A percentile compares a stretch with the other conserved stretches of the same genome.
Evolutionary conservation across 805 yeast species (phyloP).

Genomic region (Candida boleticola): DNA sequence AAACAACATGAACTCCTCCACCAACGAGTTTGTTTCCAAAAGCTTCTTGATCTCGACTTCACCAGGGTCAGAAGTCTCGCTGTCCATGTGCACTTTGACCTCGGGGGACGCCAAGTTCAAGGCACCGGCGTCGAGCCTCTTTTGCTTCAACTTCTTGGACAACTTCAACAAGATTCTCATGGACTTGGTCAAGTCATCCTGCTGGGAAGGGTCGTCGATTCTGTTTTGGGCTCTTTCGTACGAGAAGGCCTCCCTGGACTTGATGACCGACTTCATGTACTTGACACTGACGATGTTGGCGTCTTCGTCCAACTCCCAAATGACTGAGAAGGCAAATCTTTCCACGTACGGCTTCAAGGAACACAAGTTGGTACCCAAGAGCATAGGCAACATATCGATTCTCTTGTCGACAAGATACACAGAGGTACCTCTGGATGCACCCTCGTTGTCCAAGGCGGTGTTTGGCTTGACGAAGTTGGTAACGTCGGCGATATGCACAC

Average conservation of each 20-base stretch:
- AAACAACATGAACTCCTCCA: slow-evolving; percentile 96
- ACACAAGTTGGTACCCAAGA: slow-evolving; percentile 93
- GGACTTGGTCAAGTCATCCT: slow-evolving; percentile 84
- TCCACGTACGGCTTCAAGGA: slow-evolving; percentile 94
- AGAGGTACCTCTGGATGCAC: slow-evolving; percentile 96
- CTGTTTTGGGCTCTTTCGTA: slow-evolving; percentile 90
- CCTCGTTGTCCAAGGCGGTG: slow-evolving; percentile 91
- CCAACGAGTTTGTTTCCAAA: slow-evolving; percentile 90
- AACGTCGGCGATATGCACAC: slow-evolving; percentile 99
- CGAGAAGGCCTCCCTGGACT: slow-evolving; percentile 90
- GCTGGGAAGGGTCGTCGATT: slow-evolving; percentile 73
- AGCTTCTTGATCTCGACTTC: slow-evolving; percentile 90
- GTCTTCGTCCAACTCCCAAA: slow-evolving; percentile 90
- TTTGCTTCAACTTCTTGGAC: slow-evolving; percentile 83
- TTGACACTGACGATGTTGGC: slow-evolving; percentile 80
- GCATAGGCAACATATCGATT: slow-evolving; percentile 96
- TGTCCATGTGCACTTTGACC: slow-evolving; percentile 94
- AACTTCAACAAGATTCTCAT: slow-evolving; percentile 77
- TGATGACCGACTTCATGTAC: slow-evolving; percentile 84
- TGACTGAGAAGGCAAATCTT: slow-evolving; percentile 89
- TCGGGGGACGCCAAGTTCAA: slow-evolving; percentile 96
- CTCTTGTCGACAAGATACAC: slow-evolving; percentile 96
- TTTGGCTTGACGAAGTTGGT: slow-evolving; percentile 94
- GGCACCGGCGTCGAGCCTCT: slow-evolving; percentile 92
- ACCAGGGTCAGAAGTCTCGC: slow-evolving; percentile 94